Conservation (phyloP, 768 basidiomycete species). For the Tulasnella sp. region DNA sequence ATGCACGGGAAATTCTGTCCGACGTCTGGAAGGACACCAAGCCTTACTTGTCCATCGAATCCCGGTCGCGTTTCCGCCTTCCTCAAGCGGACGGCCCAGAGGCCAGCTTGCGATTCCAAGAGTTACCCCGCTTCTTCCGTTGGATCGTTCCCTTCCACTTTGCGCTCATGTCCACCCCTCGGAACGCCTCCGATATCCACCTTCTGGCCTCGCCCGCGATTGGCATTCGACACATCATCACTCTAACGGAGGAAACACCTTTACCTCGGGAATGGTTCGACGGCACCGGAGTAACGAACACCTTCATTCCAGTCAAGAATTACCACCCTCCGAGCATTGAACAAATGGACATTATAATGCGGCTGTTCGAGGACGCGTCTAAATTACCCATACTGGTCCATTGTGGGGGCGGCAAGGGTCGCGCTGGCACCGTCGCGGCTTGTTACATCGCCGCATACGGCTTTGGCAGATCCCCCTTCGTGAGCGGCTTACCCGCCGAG, state of each 20-base stretch:
- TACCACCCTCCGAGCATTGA: conserved; percentile 53
- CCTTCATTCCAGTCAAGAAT: conserved; percentile 55
- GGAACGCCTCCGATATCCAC: conserved; percentile 47
- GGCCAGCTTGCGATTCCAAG: neutral
- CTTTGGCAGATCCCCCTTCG: conserved; percentile 44
- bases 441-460: conserved; percentile 58
- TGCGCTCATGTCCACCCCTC: conserved; percentile 59
- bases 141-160: conserved; percentile 59
- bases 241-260: conserved; percentile 56
- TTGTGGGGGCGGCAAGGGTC: conserved; percentile 60
- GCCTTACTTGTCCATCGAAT: neutral
- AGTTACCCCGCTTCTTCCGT: conserved; percentile 55
- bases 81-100: neutral
- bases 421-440: conserved; percentile 58
- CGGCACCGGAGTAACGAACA: conserved; percentile 43
- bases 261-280: conserved; percentile 48
- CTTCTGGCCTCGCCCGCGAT: conserved; percentile 45
- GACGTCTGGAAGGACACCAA: conserved; percentile 23
- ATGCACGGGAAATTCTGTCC: conserved; percentile 36
- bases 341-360: conserved; percentile 56
- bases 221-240: conserved; percentile 56
- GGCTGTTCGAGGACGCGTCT: conserved; percentile 43
- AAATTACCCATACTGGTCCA: conserved; percentile 54
- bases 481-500: conserved; percentile 30
- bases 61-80: neutral